These are phyloP conservation scores for Exsudoporus frostii DNA, from an alignment of 768 basidiomycete species.

Conservation along the genomic window DNA sequence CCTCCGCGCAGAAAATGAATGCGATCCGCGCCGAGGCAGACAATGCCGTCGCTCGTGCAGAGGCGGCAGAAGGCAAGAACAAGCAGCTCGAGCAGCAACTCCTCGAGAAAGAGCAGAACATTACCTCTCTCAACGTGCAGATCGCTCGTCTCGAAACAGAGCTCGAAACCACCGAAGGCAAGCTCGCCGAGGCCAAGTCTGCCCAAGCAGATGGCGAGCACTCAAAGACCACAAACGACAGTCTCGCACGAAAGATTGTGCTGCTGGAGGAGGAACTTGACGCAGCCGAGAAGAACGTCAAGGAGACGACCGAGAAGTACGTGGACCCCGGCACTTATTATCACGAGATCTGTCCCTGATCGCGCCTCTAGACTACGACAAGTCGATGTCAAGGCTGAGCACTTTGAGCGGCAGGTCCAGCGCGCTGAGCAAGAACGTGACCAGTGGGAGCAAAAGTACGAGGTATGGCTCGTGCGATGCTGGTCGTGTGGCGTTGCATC, in stretches of 20 bases:
- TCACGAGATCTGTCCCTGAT: conserved; percentile 20
- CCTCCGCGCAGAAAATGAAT: conserved; percentile 59
- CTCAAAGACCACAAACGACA: conserved; percentile 70
- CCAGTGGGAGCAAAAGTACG: conserved; percentile 90
- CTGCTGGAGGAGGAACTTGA: conserved; percentile 96
- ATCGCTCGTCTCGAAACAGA: conserved; percentile 62
- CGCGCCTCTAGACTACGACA: conserved; percentile 69
- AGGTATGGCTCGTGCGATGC: conserved; percentile 50
- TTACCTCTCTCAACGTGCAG: conserved; percentile 73
- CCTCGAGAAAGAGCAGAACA: conserved; percentile 82
- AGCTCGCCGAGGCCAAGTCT: conserved; percentile 63
- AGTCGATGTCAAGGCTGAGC: conserved; percentile 98
- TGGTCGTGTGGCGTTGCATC: background rate
- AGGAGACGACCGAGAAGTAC: conserved; percentile 95
- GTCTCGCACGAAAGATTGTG: conserved; percentile 77
- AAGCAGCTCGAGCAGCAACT: conserved; percentile 73
- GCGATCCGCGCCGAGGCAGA: conserved; percentile 85
- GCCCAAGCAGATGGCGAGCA: conserved; percentile 64
- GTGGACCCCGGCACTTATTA: conserved; percentile 30
- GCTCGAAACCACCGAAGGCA: conserved; percentile 66
- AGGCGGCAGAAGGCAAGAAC: conserved; percentile 79
- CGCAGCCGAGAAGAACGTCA: conserved; percentile 90
- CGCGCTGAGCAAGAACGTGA: conserved; percentile 90
- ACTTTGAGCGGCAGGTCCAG: conserved; percentile 90
- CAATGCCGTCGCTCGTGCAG: conserved; percentile 73